phyloP scores from a whole-genome alignment of 2,329 filamentous ascomycete species.

The Neocatenulostroma microsporum region DNA sequence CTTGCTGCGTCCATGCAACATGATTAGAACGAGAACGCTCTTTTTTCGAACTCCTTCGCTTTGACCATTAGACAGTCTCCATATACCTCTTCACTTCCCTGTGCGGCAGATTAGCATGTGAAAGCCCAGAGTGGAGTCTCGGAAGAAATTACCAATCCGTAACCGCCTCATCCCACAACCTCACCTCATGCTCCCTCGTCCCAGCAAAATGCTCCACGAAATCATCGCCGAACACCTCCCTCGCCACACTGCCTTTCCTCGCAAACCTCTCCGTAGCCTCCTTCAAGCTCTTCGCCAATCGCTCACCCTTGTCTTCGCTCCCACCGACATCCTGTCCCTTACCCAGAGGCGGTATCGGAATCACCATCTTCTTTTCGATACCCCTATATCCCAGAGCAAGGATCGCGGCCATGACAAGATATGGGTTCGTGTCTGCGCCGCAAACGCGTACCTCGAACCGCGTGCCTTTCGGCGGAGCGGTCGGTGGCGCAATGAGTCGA shows the following conservation, averaged over 20 bases:
- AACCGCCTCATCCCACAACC: constrained; percentile 89
- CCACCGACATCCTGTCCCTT: constrained; percentile 78
- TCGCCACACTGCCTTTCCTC: constrained; percentile 71
- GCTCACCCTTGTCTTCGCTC: constrained; percentile 59
- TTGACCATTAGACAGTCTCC: constrained; percentile 30
- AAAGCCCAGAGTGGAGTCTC: too few species aligned
- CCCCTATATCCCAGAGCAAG: constrained; percentile 84
- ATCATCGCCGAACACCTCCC: constrained; percentile 85
- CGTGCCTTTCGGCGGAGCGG: constrained; percentile 73
- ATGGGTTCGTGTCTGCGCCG: constrained; percentile 88
- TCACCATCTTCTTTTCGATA: constrained; percentile 82
- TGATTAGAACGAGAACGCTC: too few species aligned
- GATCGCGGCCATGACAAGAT: constrained; percentile 78
- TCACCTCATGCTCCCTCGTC: constrained; percentile 82
- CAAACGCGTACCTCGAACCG: constrained; percentile 88
- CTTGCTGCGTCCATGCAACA: too few species aligned
- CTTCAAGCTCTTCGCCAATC: constrained; percentile 75
- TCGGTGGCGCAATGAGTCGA: constrained; percentile 81
- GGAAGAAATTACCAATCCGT: constrained; percentile 87
- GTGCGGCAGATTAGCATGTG: not conserved
- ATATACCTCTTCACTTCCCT: constrained; percentile 34
- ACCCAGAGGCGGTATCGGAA: constrained; percentile 72
- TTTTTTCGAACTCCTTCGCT: too few species aligned
- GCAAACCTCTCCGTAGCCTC: constrained; percentile 77
- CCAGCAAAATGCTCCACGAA: constrained; percentile 96